Conservation (phyloP, 129 eudicot genomes). For the Helianthus tuberosus region DNA sequence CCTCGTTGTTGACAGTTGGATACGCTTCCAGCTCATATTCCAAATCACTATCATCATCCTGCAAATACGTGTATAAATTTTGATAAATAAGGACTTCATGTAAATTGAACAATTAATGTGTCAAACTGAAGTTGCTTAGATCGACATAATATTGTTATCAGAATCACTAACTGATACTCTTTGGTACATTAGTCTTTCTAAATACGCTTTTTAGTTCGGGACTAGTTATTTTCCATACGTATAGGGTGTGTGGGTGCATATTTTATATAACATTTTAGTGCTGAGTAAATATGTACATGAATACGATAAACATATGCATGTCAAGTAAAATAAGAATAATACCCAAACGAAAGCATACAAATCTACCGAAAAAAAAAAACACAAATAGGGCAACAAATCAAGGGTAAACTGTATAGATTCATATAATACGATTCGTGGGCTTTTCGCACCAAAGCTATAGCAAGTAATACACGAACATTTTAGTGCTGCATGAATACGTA, state of each 20-base stretch:
- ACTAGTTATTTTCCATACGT: background rate
- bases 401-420: too few relatives aligned
- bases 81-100: background rate
- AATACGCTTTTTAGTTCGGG: background rate
- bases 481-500: background rate
- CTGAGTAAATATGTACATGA: background rate
- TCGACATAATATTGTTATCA: background rate
- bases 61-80: constrained; percentile 5
- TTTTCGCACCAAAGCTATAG: too few relatives aligned
- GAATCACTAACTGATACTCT: background rate
- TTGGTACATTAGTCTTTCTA: background rate
- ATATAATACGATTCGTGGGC: too few relatives aligned
- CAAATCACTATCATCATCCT: constrained; percentile 98
- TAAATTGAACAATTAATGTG: background rate
- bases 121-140: background rate
- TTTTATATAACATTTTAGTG: background rate
- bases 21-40: constrained; percentile 82
- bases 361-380: too few relatives aligned
- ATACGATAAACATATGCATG: background rate
- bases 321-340: background rate
- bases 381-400: too few relatives aligned
- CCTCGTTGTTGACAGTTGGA: constrained; percentile 70
- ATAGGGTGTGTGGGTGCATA: background rate
- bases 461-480: background rate
- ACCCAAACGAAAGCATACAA: too few relatives aligned